Conservation (phyloP, 106 monocot genomes). For the Dactylorhiza incarnata region DNA sequence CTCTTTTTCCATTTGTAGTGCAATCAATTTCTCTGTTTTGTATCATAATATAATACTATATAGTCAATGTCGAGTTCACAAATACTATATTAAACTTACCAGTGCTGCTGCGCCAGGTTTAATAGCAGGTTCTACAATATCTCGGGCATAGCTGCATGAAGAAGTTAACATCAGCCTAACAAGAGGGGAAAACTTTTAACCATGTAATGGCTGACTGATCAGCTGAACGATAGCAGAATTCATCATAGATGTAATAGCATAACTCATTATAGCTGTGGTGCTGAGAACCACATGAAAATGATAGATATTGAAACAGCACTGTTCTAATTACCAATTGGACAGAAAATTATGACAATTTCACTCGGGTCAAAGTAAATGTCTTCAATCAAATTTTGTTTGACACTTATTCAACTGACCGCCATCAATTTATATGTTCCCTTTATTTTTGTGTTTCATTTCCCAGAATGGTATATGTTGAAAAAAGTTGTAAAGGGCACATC, state of each 20-base stretch:
- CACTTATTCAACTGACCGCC: too few species aligned
- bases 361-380: too few species aligned
- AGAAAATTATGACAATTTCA: too few species aligned
- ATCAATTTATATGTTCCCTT: too few species aligned
- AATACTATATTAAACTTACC: slow-evolving; percentile 31
- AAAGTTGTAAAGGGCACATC: too few species aligned
- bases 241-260: background rate
- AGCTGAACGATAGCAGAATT: background rate
- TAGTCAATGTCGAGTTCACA: background rate
- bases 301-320: background rate
- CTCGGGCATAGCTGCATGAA: slow-evolving; percentile 66
- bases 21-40: too few species aligned
- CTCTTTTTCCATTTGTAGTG: too few species aligned
- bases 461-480: too few species aligned
- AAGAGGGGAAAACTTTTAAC: background rate
- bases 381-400: too few species aligned
- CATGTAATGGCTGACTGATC: background rate
- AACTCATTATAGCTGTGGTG: background rate
- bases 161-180: background rate
- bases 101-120: slow-evolving; percentile 75
- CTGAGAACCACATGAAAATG: background rate
- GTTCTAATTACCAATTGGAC: too few species aligned
- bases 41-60: too few species aligned
- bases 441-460: too few species aligned
- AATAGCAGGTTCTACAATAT: slow-evolving; percentile 76